Conservation (phyloP, 495 filamentous ascomycete genomes). For the Annulohypoxylon bovei region DNA sequence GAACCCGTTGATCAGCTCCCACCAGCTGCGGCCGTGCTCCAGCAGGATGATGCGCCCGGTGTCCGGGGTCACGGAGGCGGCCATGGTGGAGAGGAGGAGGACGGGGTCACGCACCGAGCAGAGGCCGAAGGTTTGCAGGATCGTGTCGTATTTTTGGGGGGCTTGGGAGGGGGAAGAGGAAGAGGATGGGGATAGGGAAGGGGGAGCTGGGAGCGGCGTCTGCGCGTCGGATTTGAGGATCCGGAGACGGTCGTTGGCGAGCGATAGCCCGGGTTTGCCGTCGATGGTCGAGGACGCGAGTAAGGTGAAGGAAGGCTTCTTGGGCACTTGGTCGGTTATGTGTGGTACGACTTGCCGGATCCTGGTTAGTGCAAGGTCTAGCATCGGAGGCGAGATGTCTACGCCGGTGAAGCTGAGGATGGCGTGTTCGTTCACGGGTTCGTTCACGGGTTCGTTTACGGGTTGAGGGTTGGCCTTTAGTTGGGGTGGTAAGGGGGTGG, state of each 20-base stretch:
- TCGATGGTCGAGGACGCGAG: constrained; percentile 31
- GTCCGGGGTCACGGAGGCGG: constrained; percentile 58
- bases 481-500: not conserved
- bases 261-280: constrained; percentile 42
- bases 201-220: constrained; percentile 38
- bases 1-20: constrained; percentile 77
- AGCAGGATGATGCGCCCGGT: constrained; percentile 82
- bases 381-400: constrained; percentile 56
- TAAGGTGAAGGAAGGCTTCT: constrained; percentile 43
- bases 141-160: constrained; percentile 74
- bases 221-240: constrained; percentile 55
- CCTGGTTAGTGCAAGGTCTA: constrained; percentile 52
- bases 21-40: constrained; percentile 88
- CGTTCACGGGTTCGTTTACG: constrained; percentile 16
- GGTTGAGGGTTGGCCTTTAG: not conserved
- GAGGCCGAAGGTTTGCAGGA: constrained; percentile 92
- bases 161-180: constrained; percentile 25
- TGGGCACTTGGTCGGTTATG: constrained; percentile 44
- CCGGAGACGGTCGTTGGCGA: constrained; percentile 48
- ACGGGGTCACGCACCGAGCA: constrained; percentile 85
- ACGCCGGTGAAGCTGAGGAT: constrained; percentile 57
- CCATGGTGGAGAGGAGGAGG: constrained; percentile 69
- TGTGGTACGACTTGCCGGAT: constrained; percentile 46
- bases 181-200: constrained; percentile 20
- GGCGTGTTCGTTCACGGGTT: constrained; percentile 16